phyloP scores from a whole-genome alignment of 129 eudicot genomes.

The Artemisia annua region DNA sequence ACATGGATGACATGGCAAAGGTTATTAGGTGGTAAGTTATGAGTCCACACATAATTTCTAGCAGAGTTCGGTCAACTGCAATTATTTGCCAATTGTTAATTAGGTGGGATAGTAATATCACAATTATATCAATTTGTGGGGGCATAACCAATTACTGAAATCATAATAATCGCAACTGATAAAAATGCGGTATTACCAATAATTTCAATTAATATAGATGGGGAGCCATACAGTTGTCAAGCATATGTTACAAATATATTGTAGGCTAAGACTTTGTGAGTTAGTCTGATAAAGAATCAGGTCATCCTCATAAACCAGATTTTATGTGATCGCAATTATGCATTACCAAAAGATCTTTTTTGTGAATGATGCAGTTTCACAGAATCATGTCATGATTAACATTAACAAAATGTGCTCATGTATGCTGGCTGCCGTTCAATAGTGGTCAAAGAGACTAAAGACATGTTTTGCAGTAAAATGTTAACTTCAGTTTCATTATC shows the following conservation, averaged over 20 bases:
- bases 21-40: neutral
- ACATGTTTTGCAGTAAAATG: neutral
- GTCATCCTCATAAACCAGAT: too few species aligned
- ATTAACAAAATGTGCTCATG: slow-evolving; percentile 3
- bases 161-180: neutral
- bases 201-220: neutral
- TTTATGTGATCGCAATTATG: neutral
- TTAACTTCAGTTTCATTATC: neutral
- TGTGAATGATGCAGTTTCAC: neutral
- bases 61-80: neutral
- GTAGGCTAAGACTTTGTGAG: neutral
- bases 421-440: neutral
- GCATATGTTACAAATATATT: neutral
- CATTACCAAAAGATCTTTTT: neutral
- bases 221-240: neutral
- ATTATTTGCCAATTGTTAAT: neutral
- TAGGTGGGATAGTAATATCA: slow-evolving; percentile 11
- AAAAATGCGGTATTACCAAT: neutral
- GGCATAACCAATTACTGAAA: neutral
- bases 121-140: neutral
- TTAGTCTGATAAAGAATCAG: too few species aligned
- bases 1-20: neutral
- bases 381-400: neutral
- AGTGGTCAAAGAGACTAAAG: neutral
- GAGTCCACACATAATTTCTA: neutral